Conservation (phyloP, 2,329 filamentous ascomycete species). For the Curvularia verruculosa region DNA sequence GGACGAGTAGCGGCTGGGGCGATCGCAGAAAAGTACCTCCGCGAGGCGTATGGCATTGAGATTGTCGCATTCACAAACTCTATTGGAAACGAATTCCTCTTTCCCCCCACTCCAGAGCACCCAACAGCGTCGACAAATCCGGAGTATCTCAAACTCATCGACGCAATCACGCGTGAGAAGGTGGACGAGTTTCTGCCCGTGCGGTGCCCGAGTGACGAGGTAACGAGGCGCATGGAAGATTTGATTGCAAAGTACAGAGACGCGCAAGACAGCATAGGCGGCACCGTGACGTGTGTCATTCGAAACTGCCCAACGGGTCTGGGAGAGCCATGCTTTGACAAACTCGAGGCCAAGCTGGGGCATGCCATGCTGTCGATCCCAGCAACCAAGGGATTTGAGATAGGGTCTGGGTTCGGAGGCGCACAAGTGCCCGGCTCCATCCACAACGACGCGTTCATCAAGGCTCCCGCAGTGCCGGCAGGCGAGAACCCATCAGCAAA, state of each 20-base stretch:
- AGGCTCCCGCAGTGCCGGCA: slow-evolving; percentile 58
- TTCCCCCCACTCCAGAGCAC: slow-evolving; percentile 69
- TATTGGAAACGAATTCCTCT: slow-evolving; percentile 79
- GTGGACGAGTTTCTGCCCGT: slow-evolving; percentile 88
- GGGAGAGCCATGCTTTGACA: slow-evolving; percentile 94
- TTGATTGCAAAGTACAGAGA: slow-evolving; percentile 80
- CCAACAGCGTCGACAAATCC: slow-evolving; percentile 76
- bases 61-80: slow-evolving; percentile 90
- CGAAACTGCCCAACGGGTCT: slow-evolving; percentile 83
- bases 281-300: slow-evolving; percentile 93
- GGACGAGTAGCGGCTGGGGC: slow-evolving; percentile 87
- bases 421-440: slow-evolving; percentile 84
- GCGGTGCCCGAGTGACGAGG: slow-evolving; percentile 76
- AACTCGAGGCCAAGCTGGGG: slow-evolving; percentile 87
- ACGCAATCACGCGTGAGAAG: slow-evolving; percentile 72
- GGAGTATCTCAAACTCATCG: slow-evolving; percentile 74
- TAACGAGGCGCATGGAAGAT: slow-evolving; percentile 74
- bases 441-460: slow-evolving; percentile 89
- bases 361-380: slow-evolving; percentile 97
- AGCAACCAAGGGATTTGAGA: slow-evolving; percentile 93
- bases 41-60: slow-evolving; percentile 79
- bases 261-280: slow-evolving; percentile 85
- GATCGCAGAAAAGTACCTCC: slow-evolving; percentile 91
- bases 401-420: slow-evolving; percentile 90
- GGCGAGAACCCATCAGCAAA: slow-evolving; percentile 52